phyloP scores from a whole-genome alignment of 2,329 filamentous ascomycete genomes.

The Alternaria dauci region DNA sequence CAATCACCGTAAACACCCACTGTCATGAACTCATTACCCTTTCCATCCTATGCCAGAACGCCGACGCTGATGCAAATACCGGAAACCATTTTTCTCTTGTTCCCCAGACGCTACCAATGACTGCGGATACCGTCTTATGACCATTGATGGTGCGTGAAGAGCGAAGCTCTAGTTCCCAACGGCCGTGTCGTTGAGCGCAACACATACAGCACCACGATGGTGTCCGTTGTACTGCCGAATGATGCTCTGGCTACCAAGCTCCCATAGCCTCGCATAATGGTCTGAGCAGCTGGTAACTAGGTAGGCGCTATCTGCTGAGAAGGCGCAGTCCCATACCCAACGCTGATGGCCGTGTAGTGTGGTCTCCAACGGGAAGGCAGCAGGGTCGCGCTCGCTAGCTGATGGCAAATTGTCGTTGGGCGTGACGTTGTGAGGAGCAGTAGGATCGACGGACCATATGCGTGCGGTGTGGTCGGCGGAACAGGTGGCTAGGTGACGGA shows the following conservation, averaged over 20 bases:
- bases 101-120: background rate
- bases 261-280: conserved; percentile 92
- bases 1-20: conserved; percentile 9
- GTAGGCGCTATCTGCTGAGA: conserved; percentile 91
- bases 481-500: conserved; percentile 93
- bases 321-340: conserved; percentile 98
- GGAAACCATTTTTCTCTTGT: background rate
- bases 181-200: conserved; percentile 80
- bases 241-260: conserved; percentile 83
- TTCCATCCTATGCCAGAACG: conserved; percentile 10
- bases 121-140: background rate
- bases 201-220: conserved; percentile 89
- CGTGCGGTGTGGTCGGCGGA: conserved; percentile 93
- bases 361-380: conserved; percentile 80
- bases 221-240: conserved; percentile 96
- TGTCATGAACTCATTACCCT: background rate
- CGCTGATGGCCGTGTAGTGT: conserved; percentile 90
- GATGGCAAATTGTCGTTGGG: conserved; percentile 42
- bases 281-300: conserved; percentile 92
- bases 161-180: conserved; percentile 40
- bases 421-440: conserved; percentile 46
- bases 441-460: conserved; percentile 87
- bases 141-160: background rate
- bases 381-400: conserved; percentile 53
- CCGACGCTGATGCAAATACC: conserved; percentile 19